Percentiles rank a stretch among this genome's conserved stretches.
Evolutionary conservation across 805 yeast species (phyloP).

Genomic region (Saccharomycopsis sp.): DNA sequence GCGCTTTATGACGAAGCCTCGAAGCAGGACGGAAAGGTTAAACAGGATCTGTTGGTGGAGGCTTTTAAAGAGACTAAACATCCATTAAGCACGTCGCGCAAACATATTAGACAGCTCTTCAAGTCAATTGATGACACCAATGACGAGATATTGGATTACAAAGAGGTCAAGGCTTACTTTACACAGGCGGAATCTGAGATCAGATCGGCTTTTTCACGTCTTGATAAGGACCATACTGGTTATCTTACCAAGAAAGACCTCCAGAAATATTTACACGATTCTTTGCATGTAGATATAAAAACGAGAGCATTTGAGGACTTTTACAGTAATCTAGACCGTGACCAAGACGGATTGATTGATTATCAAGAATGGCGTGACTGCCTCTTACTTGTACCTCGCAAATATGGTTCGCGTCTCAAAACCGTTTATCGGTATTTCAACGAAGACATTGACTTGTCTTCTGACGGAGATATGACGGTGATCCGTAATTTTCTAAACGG

Average conservation of each 20-base stretch:
- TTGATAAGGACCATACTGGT: conserved; percentile 74
- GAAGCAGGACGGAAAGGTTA: conserved; percentile 38
- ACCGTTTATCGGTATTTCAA: conserved; percentile 78
- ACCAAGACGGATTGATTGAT: conserved; percentile 61
- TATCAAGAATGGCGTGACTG: conserved; percentile 85
- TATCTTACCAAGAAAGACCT: conserved; percentile 60
- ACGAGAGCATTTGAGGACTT: conserved; percentile 47
- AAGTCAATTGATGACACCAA: conserved; percentile 50
- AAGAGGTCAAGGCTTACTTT: conserved; percentile 61
- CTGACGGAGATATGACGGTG: conserved; percentile 90
- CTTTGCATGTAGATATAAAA: conserved; percentile 48
- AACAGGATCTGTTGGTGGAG: conserved; percentile 30
- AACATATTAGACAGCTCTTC: conserved; percentile 52
- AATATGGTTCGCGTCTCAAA: conserved; percentile 65
- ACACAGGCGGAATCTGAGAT: conserved; percentile 66
- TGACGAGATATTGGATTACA: conserved; percentile 53
- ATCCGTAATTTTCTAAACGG: conserved; percentile 75
- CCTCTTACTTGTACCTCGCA: conserved; percentile 73
- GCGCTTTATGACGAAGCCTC: not conserved
- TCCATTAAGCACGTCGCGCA: conserved; percentile 57
- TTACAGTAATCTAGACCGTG: conserved; percentile 45
- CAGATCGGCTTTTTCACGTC: conserved; percentile 54
- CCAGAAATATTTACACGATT: conserved; percentile 49
- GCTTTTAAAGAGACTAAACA: conserved; percentile 48
- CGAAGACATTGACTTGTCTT: conserved; percentile 74